A percentile compares a stretch with the other conserved stretches of the same genome.
phyloP scores from a whole-genome alignment of 495 filamentous ascomycete genomes.

The Neurospora sp. region DNA sequence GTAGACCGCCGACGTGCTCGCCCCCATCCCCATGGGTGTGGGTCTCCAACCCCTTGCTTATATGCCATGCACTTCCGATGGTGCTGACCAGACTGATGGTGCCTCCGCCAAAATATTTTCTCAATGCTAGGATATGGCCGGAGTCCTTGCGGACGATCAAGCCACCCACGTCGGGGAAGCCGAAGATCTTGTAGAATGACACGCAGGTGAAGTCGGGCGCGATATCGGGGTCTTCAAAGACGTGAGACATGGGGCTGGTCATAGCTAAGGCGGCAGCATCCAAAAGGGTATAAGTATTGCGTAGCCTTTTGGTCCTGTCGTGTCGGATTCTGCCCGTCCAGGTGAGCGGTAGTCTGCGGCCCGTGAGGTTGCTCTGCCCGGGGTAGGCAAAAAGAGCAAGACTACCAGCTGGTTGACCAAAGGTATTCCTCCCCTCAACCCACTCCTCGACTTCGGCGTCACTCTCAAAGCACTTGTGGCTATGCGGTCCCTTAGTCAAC shows the following conservation, averaged over 20 bases:
- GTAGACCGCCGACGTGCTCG: conserved; percentile 25
- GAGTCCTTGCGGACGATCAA: conserved; percentile 56
- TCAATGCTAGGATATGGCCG: conserved; percentile 49
- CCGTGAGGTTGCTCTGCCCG: conserved; percentile 73
- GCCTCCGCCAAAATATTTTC: conserved; percentile 69
- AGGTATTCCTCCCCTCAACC: conserved; percentile 33
- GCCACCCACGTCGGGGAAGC: conserved; percentile 67
- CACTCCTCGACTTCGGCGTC: conserved; percentile 60
- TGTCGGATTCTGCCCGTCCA: conserved; percentile 48
- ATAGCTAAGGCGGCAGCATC: conserved; percentile 67
- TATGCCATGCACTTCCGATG: conserved; percentile 52
- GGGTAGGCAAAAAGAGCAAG: conserved; percentile 65
- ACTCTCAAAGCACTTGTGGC: conserved; percentile 46
- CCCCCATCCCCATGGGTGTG: not conserved
- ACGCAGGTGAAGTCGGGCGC: conserved; percentile 66
- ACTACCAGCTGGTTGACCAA: conserved; percentile 12
- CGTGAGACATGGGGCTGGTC: conserved; percentile 48
- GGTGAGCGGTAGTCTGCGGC: conserved; percentile 51
- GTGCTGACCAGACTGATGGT: conserved; percentile 62
- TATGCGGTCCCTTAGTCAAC: conserved; percentile 33
- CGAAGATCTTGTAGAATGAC: conserved; percentile 78
- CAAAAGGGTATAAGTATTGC: conserved; percentile 53
- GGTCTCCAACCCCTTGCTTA: conserved; percentile 40
- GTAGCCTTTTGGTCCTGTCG: conserved; percentile 16
- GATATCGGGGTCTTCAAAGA: conserved; percentile 43